phyloP scores from a whole-genome alignment of 1,139 yeast species.

The Yamadazyma diddensiae region DNA sequence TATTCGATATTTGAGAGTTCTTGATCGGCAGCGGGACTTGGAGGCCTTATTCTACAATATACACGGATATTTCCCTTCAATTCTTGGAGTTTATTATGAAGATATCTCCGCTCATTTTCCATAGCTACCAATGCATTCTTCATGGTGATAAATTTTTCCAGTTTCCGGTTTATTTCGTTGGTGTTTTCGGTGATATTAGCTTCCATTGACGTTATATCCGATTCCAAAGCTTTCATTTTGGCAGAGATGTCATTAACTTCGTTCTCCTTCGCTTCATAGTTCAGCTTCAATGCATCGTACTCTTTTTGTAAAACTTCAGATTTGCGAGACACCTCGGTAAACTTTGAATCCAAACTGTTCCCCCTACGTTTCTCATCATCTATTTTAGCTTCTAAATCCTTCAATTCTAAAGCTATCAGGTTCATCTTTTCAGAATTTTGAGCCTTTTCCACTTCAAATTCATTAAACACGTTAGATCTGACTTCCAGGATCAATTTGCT shows the following conservation, averaged over 20 bases:
- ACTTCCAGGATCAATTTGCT: constrained; percentile 18
- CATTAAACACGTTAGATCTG: neutral
- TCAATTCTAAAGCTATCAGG: no score
- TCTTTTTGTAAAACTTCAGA: no score
- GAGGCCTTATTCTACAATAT: constrained; percentile 81
- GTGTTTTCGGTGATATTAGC: constrained; percentile 7
- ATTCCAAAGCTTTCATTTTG: constrained; percentile 10
- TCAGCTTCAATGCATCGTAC: constrained; percentile 11
- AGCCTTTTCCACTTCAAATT: no score
- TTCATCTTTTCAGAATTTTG: no score
- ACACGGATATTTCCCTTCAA: constrained; percentile 91
- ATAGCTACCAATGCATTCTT: constrained; percentile 14
- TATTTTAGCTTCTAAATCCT: constrained; percentile 1
- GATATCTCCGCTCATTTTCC: constrained; percentile 48
- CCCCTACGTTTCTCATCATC: neutral
- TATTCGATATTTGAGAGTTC: constrained; percentile 38
- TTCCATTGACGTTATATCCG: constrained; percentile 6
- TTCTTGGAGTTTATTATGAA: constrained; percentile 79
- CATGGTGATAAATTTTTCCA: constrained; percentile 10
- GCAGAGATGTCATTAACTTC: constrained; percentile 20
- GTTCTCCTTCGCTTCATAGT: constrained; percentile 17
- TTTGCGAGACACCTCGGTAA: no score
- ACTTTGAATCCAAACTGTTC: neutral
- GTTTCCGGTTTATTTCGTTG: constrained; percentile 7
- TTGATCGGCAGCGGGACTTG: constrained; percentile 15